Percentiles rank a stretch among this genome's conserved stretches.
Evolutionary conservation across 768 basidiomycete genomes (phyloP).

Genomic region (Suillus paluster): DNA sequence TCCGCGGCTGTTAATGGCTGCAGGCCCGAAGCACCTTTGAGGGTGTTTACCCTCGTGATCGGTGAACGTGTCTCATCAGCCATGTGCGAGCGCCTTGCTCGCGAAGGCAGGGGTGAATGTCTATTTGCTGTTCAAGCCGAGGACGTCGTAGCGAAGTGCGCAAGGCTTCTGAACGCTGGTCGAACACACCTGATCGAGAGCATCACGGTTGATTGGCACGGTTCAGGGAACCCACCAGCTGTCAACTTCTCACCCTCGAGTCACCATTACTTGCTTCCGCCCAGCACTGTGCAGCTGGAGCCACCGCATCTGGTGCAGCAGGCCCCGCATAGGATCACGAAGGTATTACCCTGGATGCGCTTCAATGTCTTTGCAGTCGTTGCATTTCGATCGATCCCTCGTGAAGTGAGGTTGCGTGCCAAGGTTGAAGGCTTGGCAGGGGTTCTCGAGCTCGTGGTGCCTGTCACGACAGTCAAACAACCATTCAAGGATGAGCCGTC

Average conservation of each 20-base stretch:
- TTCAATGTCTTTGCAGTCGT: slow-evolving; percentile 40
- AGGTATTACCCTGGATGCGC: slow-evolving; percentile 37
- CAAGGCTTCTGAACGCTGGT: slow-evolving; percentile 55
- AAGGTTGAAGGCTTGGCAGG: slow-evolving; percentile 31
- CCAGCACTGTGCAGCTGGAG: slow-evolving; percentile 29
- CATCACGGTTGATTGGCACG: slow-evolving; percentile 53
- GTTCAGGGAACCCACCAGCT: slow-evolving; percentile 16
- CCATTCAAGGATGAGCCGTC: slow-evolving; percentile 25
- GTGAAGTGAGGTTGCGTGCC: slow-evolving; percentile 29
- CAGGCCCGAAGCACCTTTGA: slow-evolving; percentile 37
- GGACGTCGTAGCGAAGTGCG: slow-evolving; percentile 51
- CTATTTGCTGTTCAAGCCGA: slow-evolving; percentile 51
- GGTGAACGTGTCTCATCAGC: slow-evolving; percentile 53
- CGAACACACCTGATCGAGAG: slow-evolving; percentile 48
- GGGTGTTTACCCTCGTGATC: slow-evolving; percentile 63
- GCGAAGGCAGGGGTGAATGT: slow-evolving; percentile 55
- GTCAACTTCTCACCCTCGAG: slow-evolving; percentile 2
- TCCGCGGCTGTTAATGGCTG: slow-evolving; percentile 37
- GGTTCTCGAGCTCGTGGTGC: slow-evolving; percentile 21
- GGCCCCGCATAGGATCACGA: slow-evolving; percentile 33
- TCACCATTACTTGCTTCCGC: slow-evolving; percentile 23
- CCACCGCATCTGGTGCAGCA: slow-evolving; percentile 40
- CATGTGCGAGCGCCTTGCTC: slow-evolving; percentile 56
- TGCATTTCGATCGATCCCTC: slow-evolving; percentile 25
- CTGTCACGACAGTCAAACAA: slow-evolving; percentile 26